Evolutionary conservation across 2,329 filamentous ascomycete genomes (phyloP), one percentile per base, ranked within the genome.

Genomic region (Penicillium sp.): DNA sequence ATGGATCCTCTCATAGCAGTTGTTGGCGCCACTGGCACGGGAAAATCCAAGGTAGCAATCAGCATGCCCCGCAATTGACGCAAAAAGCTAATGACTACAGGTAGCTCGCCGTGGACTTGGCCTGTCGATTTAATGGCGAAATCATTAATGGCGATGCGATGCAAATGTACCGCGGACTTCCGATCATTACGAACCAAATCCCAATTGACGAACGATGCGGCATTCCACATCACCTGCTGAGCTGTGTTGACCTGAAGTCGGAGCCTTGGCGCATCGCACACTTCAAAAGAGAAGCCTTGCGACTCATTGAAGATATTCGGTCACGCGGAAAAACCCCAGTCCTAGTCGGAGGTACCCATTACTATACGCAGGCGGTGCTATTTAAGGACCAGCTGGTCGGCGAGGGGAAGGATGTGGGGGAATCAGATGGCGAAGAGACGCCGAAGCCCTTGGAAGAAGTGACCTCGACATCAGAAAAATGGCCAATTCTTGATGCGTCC

Each of bases 81-180:
- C 4, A 22, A 13, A 57, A 54, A 29, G 47, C 68, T 73, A 63
- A 77, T 63, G 49, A 54, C 53, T 69, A 58, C 59, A 71, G 62
- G 65, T 66, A 96, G 92, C 84, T 97, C 64, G 95, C 95, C 9
- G 89, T 99, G 42, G 91, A 96, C 61, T 78, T 99, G 51, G 95
- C 96, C 1, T 82, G 82, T 43, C 85, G 83, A 22, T 93, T 92
- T 76, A 88, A 95, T 74, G 95, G 96, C 70, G 95, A 99, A 75
- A 85, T 99, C 52, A 92, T 99, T 77, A 99, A 99, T 71, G 91
- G 91, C 47, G 95, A 99, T 80, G 95, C 95, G 39, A 96, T 99
- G 92, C 95, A 99, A 73, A 87, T 99, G 77, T 99, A 99, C 74
- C 84, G 85, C 52, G 95, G 95, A 3, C 79, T 99, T 44, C 92